Evolutionary conservation across 2,329 filamentous ascomycete species (phyloP).

Genomic region (Lachnellula hyalina): DNA sequence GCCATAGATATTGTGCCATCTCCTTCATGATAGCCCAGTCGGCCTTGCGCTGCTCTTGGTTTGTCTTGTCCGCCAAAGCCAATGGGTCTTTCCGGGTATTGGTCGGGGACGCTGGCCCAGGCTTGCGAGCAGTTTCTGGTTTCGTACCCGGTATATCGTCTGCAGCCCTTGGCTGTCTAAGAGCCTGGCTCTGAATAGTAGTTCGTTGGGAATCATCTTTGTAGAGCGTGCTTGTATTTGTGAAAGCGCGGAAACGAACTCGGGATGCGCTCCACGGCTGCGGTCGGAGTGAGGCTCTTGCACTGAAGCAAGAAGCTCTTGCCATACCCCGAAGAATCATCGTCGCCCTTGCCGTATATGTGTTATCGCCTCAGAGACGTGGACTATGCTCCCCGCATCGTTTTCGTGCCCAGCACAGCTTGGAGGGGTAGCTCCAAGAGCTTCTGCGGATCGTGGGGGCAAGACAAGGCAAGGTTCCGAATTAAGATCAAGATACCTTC

Average conservation of each 20-base stretch:
- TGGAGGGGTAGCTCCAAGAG: conserved; percentile 22
- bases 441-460: background rate
- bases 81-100: conserved; percentile 46
- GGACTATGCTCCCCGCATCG: conserved; percentile 18
- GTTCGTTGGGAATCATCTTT: conserved; percentile 21
- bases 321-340: conserved; percentile 29
- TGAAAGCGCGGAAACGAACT: conserved; percentile 26
- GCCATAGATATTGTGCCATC: conserved; percentile 95
- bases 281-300: conserved; percentile 19
- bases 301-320: conserved; percentile 26
- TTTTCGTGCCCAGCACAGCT: conserved; percentile 6
- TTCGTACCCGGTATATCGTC: conserved; percentile 20
- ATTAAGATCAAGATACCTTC: no score
- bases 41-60: conserved; percentile 86
- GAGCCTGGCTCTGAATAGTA: conserved; percentile 18
- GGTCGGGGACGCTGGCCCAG: conserved; percentile 13
- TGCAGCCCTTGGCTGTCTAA: conserved; percentile 15
- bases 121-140: conserved; percentile 22
- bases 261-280: conserved; percentile 20
- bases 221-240: conserved; percentile 20
- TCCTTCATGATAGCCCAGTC: conserved; percentile 99
- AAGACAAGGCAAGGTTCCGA: background rate
- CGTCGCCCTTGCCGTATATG: conserved; percentile 8
- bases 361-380: conserved; percentile 15
- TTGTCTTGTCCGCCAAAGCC: conserved; percentile 60